Base-by-base conservation (phyloP, 352 stramenopile species). In the Phytophthora megakarya region DNA sequence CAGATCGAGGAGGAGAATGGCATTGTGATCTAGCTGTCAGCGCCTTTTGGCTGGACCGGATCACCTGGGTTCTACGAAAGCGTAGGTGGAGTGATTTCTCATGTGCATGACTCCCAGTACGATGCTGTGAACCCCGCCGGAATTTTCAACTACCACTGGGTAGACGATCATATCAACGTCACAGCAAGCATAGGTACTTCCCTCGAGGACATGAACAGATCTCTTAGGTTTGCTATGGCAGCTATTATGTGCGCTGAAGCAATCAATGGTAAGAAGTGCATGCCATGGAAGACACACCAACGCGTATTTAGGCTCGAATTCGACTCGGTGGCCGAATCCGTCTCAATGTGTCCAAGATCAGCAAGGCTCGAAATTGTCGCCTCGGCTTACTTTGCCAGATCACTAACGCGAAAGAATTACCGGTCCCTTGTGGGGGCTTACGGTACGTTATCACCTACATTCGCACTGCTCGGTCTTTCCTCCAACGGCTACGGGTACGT, bases 181-280 rank as follows among this genome's bases (percentile, higher is more conserved):
- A 45, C 5, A n/a, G 38, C 39, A 30, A 8, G 40, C 38, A 45
- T 55, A 19, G 42, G 45, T 6, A 35, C 48, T 22, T 18, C 1
- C 40, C n/a, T 39, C n/a, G 10, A 39, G 1, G 50, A 67, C 7
- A 45, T 48, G 8, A 39, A 49, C 16, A 18, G 53, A 3, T 62
- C 55, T 43, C 63, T 66, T 13, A 37, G 63, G 4, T 63, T 44
- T 54, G 63, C 63, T 11, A 72, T 72, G 40, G 40, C 44, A 1
- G 38, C n/a, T n/a, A n/a, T n/a, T n/a, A n/a, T n/a, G n/a, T 42
- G 64, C 15, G 23, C 39, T 11, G 47, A 66, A 1, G 55, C 55
- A 3, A 52, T 71, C 44, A 62, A 71, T 21, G 22, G 23, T 9
- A 32, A 71, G 38, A 72, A 59, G 44, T 67, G 67, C 46, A 59